Percentiles rank a stretch among this genome's conserved stretches.
Evolutionary conservation across 2,329 filamentous ascomycete genomes (phyloP).

Genomic region (Rosellinia necatrix): DNA sequence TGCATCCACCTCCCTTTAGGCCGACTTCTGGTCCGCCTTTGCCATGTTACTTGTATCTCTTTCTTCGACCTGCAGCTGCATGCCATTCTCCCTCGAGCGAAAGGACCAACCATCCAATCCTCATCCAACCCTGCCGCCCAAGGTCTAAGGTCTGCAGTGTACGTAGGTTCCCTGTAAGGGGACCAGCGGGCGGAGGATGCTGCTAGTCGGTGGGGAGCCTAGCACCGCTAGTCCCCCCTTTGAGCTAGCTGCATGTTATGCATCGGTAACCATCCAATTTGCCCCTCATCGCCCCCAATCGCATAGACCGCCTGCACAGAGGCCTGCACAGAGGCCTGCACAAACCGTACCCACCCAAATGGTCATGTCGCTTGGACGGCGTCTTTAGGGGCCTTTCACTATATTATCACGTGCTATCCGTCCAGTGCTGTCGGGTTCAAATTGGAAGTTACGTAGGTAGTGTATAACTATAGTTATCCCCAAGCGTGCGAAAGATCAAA

Average conservation of each 20-base stretch:
- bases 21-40: constrained; percentile 10
- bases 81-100: constrained; percentile 13
- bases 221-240: constrained; percentile 19
- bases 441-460: too few species aligned
- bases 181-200: too few species aligned
- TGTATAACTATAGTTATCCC: too few species aligned
- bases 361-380: neutral
- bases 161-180: too few species aligned
- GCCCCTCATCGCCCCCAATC: constrained; percentile 8
- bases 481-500: too few species aligned
- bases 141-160: constrained; percentile 15
- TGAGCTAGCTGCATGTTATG: constrained; percentile 18
- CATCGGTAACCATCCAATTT: constrained; percentile 16
- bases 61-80: constrained; percentile 8
- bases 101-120: constrained; percentile 20
- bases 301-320: neutral
- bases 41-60: constrained; percentile 8
- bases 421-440: too few species aligned
- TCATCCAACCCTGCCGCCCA: constrained; percentile 13
- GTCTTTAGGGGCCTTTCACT: too few species aligned
- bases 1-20: neutral
- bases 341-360: neutral
- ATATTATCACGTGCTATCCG: too few species aligned
- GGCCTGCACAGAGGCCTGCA: neutral
- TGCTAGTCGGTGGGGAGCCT: too few species aligned